Conservation (phyloP, 2,329 filamentous ascomycete genomes). For the Amphichorda felina region DNA sequence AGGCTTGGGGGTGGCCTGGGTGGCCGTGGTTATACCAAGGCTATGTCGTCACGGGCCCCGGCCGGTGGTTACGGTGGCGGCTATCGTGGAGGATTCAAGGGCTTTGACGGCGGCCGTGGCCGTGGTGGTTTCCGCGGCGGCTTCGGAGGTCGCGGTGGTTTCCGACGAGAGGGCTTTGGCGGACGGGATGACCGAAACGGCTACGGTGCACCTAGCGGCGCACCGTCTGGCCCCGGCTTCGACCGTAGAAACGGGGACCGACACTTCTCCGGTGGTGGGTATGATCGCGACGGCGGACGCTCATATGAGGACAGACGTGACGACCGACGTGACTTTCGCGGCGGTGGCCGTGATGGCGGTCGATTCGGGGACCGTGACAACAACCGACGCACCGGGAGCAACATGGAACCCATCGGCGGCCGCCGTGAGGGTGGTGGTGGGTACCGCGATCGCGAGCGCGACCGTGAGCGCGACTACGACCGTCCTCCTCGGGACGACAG, state of each 20-base stretch:
- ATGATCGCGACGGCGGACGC: constrained; percentile 45
- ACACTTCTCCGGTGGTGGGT: constrained; percentile 33
- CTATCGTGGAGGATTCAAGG: constrained; percentile 28
- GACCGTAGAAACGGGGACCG: constrained; percentile 29
- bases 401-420: constrained; percentile 71
- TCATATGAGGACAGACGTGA: constrained; percentile 46
- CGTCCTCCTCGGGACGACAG: constrained; percentile 43
- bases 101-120: constrained; percentile 28
- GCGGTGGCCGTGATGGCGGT: constrained; percentile 26
- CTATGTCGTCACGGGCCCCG: constrained; percentile 55
- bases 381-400: constrained; percentile 54
- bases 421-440: constrained; percentile 19
- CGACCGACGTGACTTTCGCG: constrained; percentile 30
- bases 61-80: constrained; percentile 47
- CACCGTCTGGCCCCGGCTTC: constrained; percentile 47
- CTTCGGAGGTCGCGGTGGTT: constrained; percentile 43
- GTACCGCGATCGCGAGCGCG: constrained; percentile 24
- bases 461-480: constrained; percentile 36
- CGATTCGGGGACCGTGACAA: constrained; percentile 18
- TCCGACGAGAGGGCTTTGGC: constrained; percentile 23
- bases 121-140: constrained; percentile 30
- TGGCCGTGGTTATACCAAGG: constrained; percentile 84
- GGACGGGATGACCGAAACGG: constrained; percentile 25
- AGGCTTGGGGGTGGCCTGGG: constrained; percentile 87
- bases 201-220: constrained; percentile 35